Evolutionary conservation across 2,329 filamentous ascomycete genomes (phyloP), one percentile per base, ranked within the genome.

Genomic region (Neonectria ditissima): DNA sequence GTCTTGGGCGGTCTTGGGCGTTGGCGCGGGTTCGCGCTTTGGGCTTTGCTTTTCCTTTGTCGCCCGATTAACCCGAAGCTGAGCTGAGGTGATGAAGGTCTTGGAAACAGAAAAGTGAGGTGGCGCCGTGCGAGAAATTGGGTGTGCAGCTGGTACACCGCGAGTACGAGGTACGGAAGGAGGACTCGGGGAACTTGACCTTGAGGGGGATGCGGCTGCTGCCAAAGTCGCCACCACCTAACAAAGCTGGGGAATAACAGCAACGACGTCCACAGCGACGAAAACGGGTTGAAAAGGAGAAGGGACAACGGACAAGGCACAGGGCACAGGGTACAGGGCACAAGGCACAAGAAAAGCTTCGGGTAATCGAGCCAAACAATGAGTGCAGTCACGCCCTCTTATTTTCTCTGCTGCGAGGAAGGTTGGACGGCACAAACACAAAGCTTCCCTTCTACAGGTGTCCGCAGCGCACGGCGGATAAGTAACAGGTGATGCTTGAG

Each of bases 401-500:
- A 2, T 9, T 30, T 9, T 10, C 34, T 7, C n/a, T 8, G 34
- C 7, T 16, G 34, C 7, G 34, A 37, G 34, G 14, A n/a, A n/a
- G 34, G 14, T 16, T 41, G n/a, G 37, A 37, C 34, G 13, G 34
- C 34, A 37, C 34, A 37, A 32, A n/a, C 14, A 37, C 32, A 41
- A 41, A 41, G 7, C 37, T 18, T 41, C 34, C 34, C 34, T 37
- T n/a, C 11, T 18, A n/a, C n/a, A n/a, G n/a, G 37, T 20, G 11
- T 37, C 34, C 34, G 14, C 7, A 41, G n/a, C n/a, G 43, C 26
- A 50, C 55, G 47, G 34, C 39, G 18, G 34, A 45, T 26, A 37
- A 53, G 48, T 59, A 59, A 59, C 56, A 47, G 43, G 34, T 50
- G 48, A 59, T 37, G 43, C 41, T 32, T 54, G 48, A 59, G 13